Evolutionary conservation across 2,329 filamentous ascomycete genomes (phyloP), one percentile per base, ranked within the genome.

Genomic region (Chaetomium sp.): DNA sequence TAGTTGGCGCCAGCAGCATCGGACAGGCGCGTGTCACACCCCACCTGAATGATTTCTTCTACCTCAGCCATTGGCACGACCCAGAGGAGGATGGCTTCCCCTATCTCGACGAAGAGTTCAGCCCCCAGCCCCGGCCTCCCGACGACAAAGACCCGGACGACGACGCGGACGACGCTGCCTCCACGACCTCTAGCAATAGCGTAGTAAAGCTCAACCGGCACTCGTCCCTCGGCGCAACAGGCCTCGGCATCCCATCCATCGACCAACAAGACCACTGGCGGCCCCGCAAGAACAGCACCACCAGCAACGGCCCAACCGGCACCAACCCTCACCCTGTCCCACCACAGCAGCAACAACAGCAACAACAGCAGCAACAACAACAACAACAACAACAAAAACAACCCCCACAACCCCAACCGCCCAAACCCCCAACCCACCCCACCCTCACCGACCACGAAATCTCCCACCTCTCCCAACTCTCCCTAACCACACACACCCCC

Each of bases 31-130:
- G 78, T 57, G 80, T 89, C 57, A 83, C 80, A 25, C 77, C 76
- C 35, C 83, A 92, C 70, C 74, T 89, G 76, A 96, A 93, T 71
- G 92, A 98, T 65, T 87, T 91, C 68, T 89, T 98, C 70, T 92
- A 93, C 74, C 88, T 98, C 64, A 94, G 91, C 0, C 93, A 98
- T 75, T 91, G 88, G 79, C 93, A 98, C 72, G 84, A 89, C 64
- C 82, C 84, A 0, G 81, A 85, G 0, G 81, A 84, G 1, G 87
- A 94, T 74, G 91, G 90, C 0, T 90, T 93, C 67, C 83, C 87
- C 4, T 90, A 95, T 68, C 76, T 94, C 0, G 90, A 96, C 65
- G 88, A 91, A 42, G 78, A 77, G 23, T 78, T 80, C 27, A 60
- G 73, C 71, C 67, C 75, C 74, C 54, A 55, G 6, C n/a, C 58